phyloP scores from a whole-genome alignment of 352 stramenopile genomes.

The Globisporangium recalcitrans region DNA sequence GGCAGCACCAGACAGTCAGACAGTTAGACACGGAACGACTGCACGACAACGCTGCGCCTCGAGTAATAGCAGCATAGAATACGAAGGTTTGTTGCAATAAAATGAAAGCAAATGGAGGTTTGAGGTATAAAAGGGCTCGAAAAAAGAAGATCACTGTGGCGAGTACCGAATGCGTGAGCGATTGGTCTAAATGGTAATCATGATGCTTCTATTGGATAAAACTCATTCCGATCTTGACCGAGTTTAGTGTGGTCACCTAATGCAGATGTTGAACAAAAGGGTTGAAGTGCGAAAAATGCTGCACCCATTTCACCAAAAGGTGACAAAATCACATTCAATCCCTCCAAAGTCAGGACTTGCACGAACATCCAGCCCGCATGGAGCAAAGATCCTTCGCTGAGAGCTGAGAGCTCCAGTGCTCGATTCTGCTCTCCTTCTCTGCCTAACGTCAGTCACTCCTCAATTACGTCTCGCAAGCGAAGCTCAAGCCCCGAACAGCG shows the following conservation, averaged over 20 bases:
- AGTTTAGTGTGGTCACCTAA: background rate
- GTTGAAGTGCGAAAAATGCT: background rate
- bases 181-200: background rate
- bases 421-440: background rate
- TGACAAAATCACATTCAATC: too few relatives aligned
- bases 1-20: slow-evolving; percentile 4
- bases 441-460: background rate
- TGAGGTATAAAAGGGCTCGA: background rate
- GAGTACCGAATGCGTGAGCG: too few relatives aligned
- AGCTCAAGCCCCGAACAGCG: background rate
- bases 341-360: too few relatives aligned
- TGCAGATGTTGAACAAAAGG: background rate
- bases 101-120: too few relatives aligned
- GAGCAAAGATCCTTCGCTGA: too few relatives aligned
- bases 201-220: background rate
- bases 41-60: slow-evolving; percentile 1
- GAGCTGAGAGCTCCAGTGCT: too few relatives aligned
- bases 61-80: background rate
- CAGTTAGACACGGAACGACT: background rate
- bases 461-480: background rate
- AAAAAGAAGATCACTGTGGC: background rate
- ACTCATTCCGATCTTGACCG: background rate
- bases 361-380: too few relatives aligned
- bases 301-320: background rate
- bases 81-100: too few relatives aligned